Base-by-base conservation (phyloP, 2,329 filamentous ascomycete species). In the Alternaria metachromatica region DNA sequence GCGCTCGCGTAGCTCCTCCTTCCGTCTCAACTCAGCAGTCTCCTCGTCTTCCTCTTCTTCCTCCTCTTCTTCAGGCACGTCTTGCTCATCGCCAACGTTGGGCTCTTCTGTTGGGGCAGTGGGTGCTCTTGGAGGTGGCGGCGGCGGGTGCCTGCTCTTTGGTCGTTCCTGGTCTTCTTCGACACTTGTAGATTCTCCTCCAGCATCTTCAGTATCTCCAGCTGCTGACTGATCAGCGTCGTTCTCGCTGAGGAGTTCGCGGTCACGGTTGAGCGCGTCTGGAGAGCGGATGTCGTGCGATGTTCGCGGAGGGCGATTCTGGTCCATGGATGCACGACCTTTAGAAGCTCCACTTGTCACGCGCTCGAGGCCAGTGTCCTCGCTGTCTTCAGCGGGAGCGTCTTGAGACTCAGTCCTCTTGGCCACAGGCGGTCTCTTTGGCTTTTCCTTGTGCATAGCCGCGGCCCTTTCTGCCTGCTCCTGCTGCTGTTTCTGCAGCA, bases 401-500 rank as follows among this genome's bases (percentile, higher is more conserved):
- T 81, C 79, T 28, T 80, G 75, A 3, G 85, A 83, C 69, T 87
- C 86, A 18, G 83, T 81, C 25, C 83, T 80, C 84, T 96, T 95
- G 75, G 88, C 90, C 2, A 87, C 84, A 26, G 89, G 88, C 57
- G 78, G 78, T 15, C 90, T 89, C 82, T 94, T 96, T 11, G 92
- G 90, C 81, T 97, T 97, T 73, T 96, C 93, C 79, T 96, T 96
- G 60, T 90, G 85, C 15, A 90, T 88, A 8, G 92, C 92, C 80
- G 92, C 92, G 80, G 95, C 92, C 56, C 94, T 87, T 66, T 91
- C 87, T 6, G 94, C 93, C 77, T 96, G 93, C 76, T 98, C 96
- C 77, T 93, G 84, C 80, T 99, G 96, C 79, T 98, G 94, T 77
- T 92, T 95, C 79, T 99, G 96, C 15, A 99, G 84, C 56, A 97